These are phyloP conservation scores for Dactylellina parvicollis DNA, from an alignment of 2,329 filamentous ascomycete genomes.

Conservation along the genomic window DNA sequence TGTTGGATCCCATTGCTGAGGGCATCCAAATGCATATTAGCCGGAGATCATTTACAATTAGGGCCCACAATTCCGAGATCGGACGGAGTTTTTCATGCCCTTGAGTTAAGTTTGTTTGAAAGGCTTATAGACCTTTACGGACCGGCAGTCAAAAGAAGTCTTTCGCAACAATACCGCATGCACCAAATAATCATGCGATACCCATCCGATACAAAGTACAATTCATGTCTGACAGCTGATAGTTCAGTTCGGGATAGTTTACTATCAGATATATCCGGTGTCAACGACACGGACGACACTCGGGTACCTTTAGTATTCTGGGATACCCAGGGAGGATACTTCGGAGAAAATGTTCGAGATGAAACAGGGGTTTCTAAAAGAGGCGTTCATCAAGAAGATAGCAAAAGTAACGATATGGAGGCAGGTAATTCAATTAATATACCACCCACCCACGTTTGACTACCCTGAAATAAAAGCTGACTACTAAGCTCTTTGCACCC, in stretches of 20 bases:
- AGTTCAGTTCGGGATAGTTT: constrained; percentile 79
- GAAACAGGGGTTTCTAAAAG: background rate
- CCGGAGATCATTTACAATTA: constrained; percentile 92
- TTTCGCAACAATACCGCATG: constrained; percentile 98
- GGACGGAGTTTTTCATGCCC: constrained; percentile 63
- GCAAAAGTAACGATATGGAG: constrained; percentile 93
- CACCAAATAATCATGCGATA: constrained; percentile 95
- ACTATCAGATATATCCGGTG: constrained; percentile 77
- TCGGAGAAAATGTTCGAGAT: constrained; percentile 75
- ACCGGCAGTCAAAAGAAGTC: constrained; percentile 85
- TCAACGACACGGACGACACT: constrained; percentile 85
- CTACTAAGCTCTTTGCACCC: constrained; percentile 26
- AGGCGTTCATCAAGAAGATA: constrained; percentile 66
- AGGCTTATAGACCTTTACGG: constrained; percentile 84
- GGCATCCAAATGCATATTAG: constrained; percentile 82
- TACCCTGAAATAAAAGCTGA: background rate
- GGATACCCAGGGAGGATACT: constrained; percentile 95
- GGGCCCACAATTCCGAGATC: constrained; percentile 92
- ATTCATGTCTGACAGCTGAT: constrained; percentile 80
- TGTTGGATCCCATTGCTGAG: constrained; percentile 91
- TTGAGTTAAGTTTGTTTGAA: constrained; percentile 95
- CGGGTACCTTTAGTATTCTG: constrained; percentile 88
- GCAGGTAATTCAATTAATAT: constrained; percentile 63
- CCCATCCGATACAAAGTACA: constrained; percentile 88
- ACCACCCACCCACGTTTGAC: background rate